These are phyloP conservation scores for Phaeosphaeriaceae sp. DNA, from an alignment of 2,329 filamentous ascomycete species.

Conservation along the genomic window DNA sequence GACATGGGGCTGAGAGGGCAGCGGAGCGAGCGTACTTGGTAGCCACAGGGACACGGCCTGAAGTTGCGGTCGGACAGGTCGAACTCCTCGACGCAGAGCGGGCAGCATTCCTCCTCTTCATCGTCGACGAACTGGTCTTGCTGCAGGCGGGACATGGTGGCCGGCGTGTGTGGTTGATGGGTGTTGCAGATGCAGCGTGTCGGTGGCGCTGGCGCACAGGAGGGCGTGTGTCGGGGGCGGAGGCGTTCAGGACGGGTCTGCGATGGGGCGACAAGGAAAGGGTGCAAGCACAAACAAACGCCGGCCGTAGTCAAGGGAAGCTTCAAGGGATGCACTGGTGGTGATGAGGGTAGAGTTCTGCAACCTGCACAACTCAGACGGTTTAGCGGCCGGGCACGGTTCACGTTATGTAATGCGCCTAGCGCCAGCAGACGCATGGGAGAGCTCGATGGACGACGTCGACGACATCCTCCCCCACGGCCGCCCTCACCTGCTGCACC, in stretches of 20 bases:
- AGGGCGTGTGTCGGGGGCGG: constrained; percentile 14
- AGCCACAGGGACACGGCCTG: constrained; percentile 94
- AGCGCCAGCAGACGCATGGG: constrained; percentile 1
- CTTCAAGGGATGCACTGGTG: constrained; percentile 29
- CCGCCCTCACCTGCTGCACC: constrained; percentile 30
- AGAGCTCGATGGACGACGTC: constrained; percentile 16
- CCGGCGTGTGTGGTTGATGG: constrained; percentile 9
- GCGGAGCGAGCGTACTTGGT: constrained; percentile 74
- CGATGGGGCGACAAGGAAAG: constrained; percentile 23
- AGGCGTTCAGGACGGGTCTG: constrained; percentile 5
- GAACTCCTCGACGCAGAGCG: constrained; percentile 98
- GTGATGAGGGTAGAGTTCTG: constrained; percentile 31
- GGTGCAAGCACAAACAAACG: constrained; percentile 35
- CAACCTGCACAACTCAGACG: constrained; percentile 23
- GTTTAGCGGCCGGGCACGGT: constrained; percentile 3
- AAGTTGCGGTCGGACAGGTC: constrained; percentile 98
- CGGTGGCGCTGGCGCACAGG: constrained; percentile 35
- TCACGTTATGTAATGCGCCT: constrained; percentile 1
- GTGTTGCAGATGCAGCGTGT: constrained; percentile 17
- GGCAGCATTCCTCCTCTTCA: constrained; percentile 69
- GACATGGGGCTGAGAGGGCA: constrained; percentile 10
- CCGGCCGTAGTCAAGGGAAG: constrained; percentile 31
- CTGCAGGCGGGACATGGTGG: constrained; percentile 56
- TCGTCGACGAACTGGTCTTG: constrained; percentile 63
- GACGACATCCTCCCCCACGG: constrained; percentile 32